Evolutionary conservation across 805 yeast species (phyloP), one percentile per base, ranked within the genome.

Genomic region (Saccharomycopsis schoenii): DNA sequence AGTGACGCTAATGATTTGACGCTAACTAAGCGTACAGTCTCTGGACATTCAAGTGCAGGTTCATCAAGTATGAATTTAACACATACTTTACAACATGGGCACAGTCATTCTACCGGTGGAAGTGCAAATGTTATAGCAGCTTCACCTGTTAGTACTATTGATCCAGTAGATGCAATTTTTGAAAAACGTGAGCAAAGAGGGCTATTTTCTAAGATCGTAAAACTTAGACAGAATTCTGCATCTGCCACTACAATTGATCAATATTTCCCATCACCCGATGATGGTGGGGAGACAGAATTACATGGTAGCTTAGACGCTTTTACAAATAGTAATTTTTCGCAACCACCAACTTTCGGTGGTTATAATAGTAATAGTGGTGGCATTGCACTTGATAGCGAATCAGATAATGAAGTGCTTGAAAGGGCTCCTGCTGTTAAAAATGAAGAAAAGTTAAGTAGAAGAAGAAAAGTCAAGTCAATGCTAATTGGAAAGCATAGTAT

Each of bases 401-500:
- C 52, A 24, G 52, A 47, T 14, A 34, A 21, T 54, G 40, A 36
- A 54, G 14, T 17, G 29, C 5, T 19, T 25, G 40, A 37, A 19
- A 37, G 17, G 12, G n/a, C 56, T 5, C 56, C 40, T 34, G 17
- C 56, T 19, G 39, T 21, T 25, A 52, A 37, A 40, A 37, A 34
- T 37, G 59, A 52, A 12, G 59, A 57, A 2, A 59, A 55, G 29
- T 60, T 37, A 36, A 58, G 57, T 15, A 54, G 63, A 51, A 43
- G 63, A 41, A 57, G 56, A 36, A 63, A 61, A 36, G 63, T 63
- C 15, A 52, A 43, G 29, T 61, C 63, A 29, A 58, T 63, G 51
- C 37, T 63, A 19, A 61, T 62, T 17, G 61, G 61, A 34, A 40
- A 51, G 24, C 51, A 57, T 42, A 34, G 41, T 25, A 24, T 47